A percentile compares a stretch with the other conserved stretches of the same genome.
These are phyloP conservation scores for Draba incana DNA, from an alignment of 345 rosid species.

Conservation along the genomic window DNA sequence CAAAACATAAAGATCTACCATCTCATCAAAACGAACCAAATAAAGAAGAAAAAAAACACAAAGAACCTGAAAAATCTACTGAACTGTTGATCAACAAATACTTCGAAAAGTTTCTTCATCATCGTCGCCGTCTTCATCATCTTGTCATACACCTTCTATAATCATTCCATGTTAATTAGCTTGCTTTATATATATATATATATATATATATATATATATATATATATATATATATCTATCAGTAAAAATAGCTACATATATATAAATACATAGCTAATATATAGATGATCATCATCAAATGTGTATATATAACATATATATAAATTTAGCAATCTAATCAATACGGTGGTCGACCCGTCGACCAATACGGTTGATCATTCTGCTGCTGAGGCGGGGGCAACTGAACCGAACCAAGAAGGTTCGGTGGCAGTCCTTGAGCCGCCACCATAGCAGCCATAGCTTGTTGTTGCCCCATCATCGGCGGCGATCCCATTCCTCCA, in stretches of 20 bases:
- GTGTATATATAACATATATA: neutral
- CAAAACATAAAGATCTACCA: constrained; percentile 31
- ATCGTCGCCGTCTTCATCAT: constrained; percentile 31
- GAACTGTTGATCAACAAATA: constrained; percentile 34
- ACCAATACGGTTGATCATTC: constrained; percentile 76
- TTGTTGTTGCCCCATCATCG: constrained; percentile 61
- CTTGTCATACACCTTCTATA: neutral
- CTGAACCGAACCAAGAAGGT: constrained; percentile 85
- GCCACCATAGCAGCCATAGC: constrained; percentile 55
- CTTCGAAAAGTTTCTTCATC: constrained; percentile 29
- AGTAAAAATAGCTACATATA: constrained; percentile 39
- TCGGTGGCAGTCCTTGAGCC: constrained; percentile 79
- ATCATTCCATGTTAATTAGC: constrained; percentile 33
- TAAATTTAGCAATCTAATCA: constrained; percentile 37
- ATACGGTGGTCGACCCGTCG: constrained; percentile 76
- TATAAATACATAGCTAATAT: constrained; percentile 35
- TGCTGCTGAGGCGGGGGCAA: constrained; percentile 50
- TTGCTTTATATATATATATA: constrained; percentile 42
- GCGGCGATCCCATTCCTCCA: constrained; percentile 73
- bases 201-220: constrained; percentile 45
- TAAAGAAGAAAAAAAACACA: neutral
- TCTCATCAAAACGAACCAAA: constrained; percentile 5
- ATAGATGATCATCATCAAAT: neutral
- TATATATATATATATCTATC: constrained; percentile 41
- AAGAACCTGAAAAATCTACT: constrained; percentile 37